phyloP scores from a whole-genome alignment of 108 stramenopile species.

The Nitzschia sp. region DNA sequence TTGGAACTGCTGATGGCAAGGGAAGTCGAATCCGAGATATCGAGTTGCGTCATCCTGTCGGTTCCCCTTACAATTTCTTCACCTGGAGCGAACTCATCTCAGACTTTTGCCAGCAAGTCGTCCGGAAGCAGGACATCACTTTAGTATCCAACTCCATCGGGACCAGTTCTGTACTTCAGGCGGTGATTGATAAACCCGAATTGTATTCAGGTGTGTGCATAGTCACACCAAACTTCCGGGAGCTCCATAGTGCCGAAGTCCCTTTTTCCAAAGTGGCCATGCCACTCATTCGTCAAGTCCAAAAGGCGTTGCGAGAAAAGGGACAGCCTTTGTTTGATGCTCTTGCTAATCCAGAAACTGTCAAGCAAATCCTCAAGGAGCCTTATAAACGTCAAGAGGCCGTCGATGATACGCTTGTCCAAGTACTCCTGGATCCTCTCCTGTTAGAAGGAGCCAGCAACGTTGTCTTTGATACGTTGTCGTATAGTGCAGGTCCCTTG shows the following conservation, averaged over 20 bases:
- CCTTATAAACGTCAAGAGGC: constrained; percentile 77
- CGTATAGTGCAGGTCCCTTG: constrained; percentile 93
- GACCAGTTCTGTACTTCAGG: constrained; percentile 82
- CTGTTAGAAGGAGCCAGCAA: constrained; percentile 81
- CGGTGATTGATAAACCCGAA: constrained; percentile 77
- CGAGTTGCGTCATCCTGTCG: constrained; percentile 68
- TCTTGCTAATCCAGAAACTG: constrained; percentile 79
- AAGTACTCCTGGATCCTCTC: constrained; percentile 83
- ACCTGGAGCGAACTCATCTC: constrained; percentile 86
- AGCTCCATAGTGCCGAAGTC: constrained; percentile 88
- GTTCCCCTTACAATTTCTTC: constrained; percentile 87
- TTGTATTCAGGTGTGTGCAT: constrained; percentile 71
- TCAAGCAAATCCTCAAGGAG: constrained; percentile 85
- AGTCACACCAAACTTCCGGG: constrained; percentile 86
- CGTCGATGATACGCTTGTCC: constrained; percentile 90
- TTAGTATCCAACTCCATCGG: constrained; percentile 94
- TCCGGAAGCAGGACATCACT: constrained; percentile 53
- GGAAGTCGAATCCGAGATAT: constrained; percentile 42
- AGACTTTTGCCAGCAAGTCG: constrained; percentile 70
- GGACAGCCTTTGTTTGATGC: constrained; percentile 79
- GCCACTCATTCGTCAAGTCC: constrained; percentile 77
- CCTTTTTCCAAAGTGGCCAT: constrained; percentile 60
- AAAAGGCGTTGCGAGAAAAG: constrained; percentile 67
- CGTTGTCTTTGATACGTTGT: constrained; percentile 93
- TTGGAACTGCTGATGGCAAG: constrained; percentile 64